Evolutionary conservation across 768 basidiomycete genomes (phyloP).

Genomic region (Goffeauzyma gilvescens): DNA sequence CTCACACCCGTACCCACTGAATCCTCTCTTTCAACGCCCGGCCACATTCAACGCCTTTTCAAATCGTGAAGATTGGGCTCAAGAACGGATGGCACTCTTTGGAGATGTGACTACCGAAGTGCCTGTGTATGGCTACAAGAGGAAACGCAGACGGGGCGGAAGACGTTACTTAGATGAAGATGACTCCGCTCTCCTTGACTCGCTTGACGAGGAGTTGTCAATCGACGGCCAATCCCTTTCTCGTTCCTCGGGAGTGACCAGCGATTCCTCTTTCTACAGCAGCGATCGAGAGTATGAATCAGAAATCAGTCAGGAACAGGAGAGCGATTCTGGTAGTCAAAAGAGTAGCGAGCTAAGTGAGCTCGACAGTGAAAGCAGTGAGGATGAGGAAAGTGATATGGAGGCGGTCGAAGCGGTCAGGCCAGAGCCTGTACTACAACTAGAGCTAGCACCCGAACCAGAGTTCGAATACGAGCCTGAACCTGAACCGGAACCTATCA

Average conservation of each 20-base stretch:
- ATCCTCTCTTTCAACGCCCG: slow-evolving; percentile 5
- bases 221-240: neutral
- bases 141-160: slow-evolving; percentile 3
- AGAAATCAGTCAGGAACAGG: neutral
- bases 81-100: slow-evolving; percentile 10
- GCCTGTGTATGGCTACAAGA: slow-evolving; percentile 15
- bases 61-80: slow-evolving; percentile 10
- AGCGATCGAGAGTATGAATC: neutral
- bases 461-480: neutral
- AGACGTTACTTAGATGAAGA: neutral
- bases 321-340: neutral
- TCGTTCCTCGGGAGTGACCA: neutral
- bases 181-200: neutral
- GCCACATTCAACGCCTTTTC: slow-evolving; percentile 13
- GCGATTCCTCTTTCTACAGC: neutral
- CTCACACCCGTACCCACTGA: neutral
- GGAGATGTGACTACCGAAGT: too few species aligned
- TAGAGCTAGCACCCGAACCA: too few species aligned
- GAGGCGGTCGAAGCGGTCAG: slow-evolving; percentile 1
- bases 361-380: slow-evolving; percentile 2
- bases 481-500: too few species aligned
- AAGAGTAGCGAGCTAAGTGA: slow-evolving; percentile 2
- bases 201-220: neutral
- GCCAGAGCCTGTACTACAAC: neutral
- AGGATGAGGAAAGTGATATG: slow-evolving; percentile 10